Evolutionary conservation across 176 grass and related monocot species (phyloP).

Genomic region (Carex littledalei): DNA sequence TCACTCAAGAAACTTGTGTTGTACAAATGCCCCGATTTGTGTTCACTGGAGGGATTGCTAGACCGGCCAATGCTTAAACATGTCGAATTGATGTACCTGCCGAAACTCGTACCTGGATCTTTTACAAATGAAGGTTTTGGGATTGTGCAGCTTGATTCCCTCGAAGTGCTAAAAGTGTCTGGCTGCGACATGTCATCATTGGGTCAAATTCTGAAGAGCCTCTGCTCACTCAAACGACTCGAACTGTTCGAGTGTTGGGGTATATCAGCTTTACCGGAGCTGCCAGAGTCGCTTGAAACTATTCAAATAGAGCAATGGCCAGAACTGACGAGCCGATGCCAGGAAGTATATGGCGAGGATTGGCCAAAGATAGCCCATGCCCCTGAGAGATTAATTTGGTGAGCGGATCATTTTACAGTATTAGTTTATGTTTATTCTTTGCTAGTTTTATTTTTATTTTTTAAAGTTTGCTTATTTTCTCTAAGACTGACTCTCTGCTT

Average conservation of each 20-base stretch:
- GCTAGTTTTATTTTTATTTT: neutral
- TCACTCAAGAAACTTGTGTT: neutral
- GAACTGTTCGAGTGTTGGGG: conserved; percentile 18
- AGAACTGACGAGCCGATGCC: conserved; percentile 8
- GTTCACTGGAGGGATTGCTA: conserved; percentile 7
- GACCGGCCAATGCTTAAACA: conserved; percentile 1
- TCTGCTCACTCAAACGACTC: neutral
- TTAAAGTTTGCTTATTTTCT: neutral
- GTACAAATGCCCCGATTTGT: conserved; percentile 16
- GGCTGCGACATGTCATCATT: conserved; percentile 8
- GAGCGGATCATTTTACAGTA: neutral
- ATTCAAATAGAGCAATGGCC: conserved; percentile 26
- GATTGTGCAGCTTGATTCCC: neutral
- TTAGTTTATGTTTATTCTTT: neutral
- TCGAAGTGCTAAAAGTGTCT: conserved; percentile 8
- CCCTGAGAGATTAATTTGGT: conserved; percentile 20
- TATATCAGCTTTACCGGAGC: conserved; percentile 2
- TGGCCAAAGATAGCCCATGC: conserved; percentile 23
- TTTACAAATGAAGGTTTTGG: conserved; percentile 3
- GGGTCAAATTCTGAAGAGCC: neutral
- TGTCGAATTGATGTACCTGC: conserved; percentile 18
- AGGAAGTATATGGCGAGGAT: conserved; percentile 14
- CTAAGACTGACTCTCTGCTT: neutral
- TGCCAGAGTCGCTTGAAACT: conserved; percentile 7
- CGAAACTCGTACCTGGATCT: conserved; percentile 5